Evolutionary conservation across 2,329 filamentous ascomycete species (phyloP), one percentile per base, ranked within the genome.

Genomic region (Trichoderma simmonsii): DNA sequence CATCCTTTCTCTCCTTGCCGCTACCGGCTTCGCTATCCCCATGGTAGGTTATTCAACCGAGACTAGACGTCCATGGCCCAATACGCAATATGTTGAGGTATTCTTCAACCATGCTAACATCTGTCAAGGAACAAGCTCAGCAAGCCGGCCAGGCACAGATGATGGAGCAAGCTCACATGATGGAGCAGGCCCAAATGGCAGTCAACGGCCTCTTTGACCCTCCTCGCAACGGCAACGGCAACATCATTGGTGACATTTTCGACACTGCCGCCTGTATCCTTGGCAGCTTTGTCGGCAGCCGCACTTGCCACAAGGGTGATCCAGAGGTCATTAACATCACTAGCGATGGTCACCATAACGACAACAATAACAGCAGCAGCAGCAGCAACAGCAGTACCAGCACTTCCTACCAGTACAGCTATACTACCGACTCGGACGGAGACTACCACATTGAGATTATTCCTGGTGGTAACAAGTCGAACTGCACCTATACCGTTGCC

Each of bases 221-320:
- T 28, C 57, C 66, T 34, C 34, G 56, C n/a, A 61, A 5, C 28
- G 66, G 66, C 56, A 69, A 61, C 12, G 36, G 56, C 11, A 69
- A 69, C 56, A 61, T 69, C 36, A 60, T 69, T n/a, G 57, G 1
- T 6, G 54, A 32, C 21, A 61, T 69, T n/a, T 69, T 69, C 14
- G 66, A 69, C n/a, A 69, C 66, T 24, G 66, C 66, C 34, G 5
- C 66, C 14, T 69, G 66, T n/a, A 61, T 69, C 39, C 12, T 69
- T 11, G 57, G 66, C 6, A 51, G 36, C 56, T 69, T 61, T 18
- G 2, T 69, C 18, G 66, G 66, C 36, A 28, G 56, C 26, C 34
- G 56, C n/a, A 34, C 15, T 2, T 67, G 64, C 28, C 2, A 4
- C n/a, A 14, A 18, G 18, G 9, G 11, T 21, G 24, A 34, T 12